These are phyloP conservation scores for Astrocystis sublimbata DNA, from an alignment of 495 filamentous ascomycete species.

Conservation along the genomic window DNA sequence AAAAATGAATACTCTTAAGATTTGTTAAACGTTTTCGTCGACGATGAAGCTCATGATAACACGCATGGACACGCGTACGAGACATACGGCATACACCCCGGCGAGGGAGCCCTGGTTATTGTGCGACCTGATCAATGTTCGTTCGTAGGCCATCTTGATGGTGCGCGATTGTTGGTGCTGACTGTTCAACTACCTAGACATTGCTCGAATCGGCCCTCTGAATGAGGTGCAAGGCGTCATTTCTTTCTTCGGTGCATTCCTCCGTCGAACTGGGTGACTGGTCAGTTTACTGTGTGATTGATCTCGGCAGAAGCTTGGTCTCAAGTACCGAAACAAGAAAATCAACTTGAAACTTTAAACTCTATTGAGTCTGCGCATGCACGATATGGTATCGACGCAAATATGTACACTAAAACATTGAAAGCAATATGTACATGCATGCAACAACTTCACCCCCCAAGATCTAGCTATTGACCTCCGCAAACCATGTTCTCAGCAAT, in stretches of 20 bases:
- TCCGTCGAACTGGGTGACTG: constrained; percentile 7
- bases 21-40: constrained; percentile 63
- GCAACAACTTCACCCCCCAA: background rate
- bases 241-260: constrained; percentile 29
- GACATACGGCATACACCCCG: constrained; percentile 56
- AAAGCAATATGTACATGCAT: background rate
- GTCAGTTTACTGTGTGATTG: background rate
- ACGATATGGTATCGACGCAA: background rate
- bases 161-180: background rate
- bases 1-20: constrained; percentile 39
- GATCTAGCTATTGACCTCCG: constrained; percentile 65
- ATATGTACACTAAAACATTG: background rate
- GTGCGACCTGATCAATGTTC: constrained; percentile 72
- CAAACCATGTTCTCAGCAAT: constrained; percentile 94
- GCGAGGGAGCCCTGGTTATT: constrained; percentile 58
- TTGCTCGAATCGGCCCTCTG: constrained; percentile 28
- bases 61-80: constrained; percentile 65
- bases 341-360: too few relatives aligned
- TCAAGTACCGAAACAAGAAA: too few relatives aligned
- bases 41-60: constrained; percentile 69
- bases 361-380: too few relatives aligned
- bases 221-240: constrained; percentile 13
- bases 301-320: too few relatives aligned
- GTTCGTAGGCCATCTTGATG: constrained; percentile 40
- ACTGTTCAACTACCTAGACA: constrained; percentile 26